These are phyloP conservation scores for Corchorus olitorius DNA, from an alignment of 345 rosid species.

Conservation along the genomic window DNA sequence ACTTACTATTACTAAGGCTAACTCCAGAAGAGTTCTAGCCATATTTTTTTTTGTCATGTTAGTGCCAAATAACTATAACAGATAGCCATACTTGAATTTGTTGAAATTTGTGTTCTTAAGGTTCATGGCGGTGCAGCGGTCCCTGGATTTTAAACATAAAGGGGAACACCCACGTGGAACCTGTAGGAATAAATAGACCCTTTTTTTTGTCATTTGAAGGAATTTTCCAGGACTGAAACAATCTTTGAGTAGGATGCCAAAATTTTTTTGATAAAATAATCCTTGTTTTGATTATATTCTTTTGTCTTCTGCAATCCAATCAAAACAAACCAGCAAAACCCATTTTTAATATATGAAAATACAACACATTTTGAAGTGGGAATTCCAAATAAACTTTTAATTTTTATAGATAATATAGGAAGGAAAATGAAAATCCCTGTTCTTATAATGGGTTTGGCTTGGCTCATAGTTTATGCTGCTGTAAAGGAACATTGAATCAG, in stretches of 20 bases:
- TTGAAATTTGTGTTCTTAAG: not conserved
- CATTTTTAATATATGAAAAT: not conserved
- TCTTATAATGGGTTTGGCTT: not conserved
- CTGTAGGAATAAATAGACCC: slow-evolving; percentile 2
- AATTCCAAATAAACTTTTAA: not conserved
- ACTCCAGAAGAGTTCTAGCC: not conserved
- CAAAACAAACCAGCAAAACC: not conserved
- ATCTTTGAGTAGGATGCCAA: not conserved
- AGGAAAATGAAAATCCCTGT: not conserved
- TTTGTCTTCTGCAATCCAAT: slow-evolving; percentile 10
- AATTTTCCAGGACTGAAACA: slow-evolving; percentile 12
- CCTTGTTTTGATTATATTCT: not conserved
- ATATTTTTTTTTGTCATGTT: not conserved
- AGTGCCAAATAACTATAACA: not conserved
- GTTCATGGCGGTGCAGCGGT: not conserved
- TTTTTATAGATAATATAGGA: not conserved
- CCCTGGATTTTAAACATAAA: not conserved
- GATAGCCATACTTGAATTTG: not conserved
- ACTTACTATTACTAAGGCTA: not conserved
- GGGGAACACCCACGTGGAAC: slow-evolving; percentile 20
- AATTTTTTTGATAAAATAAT: not conserved
- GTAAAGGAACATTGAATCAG: slow-evolving; percentile 3
- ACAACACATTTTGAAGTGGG: not conserved
- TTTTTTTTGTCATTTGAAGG: not conserved
- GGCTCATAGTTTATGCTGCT: not conserved